Evolutionary conservation across 257 asterid species (phyloP).

Genomic region (Nicotiana obtusifolia): DNA sequence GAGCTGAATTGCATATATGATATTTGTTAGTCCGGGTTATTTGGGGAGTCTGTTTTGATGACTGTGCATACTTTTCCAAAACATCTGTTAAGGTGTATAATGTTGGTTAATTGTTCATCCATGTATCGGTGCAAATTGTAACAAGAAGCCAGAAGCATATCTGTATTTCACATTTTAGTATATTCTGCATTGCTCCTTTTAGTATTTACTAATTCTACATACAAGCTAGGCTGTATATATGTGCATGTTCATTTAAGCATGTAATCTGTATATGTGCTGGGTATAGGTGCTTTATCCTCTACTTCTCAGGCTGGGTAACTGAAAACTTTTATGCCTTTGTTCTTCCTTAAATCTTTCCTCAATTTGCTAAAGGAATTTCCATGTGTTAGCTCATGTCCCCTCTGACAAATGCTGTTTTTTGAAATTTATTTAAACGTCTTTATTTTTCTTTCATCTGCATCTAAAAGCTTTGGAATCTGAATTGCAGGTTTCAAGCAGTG

Average conservation of each 20-base stretch:
- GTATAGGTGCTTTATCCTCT: neutral
- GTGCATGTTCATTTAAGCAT: neutral
- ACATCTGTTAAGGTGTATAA: neutral
- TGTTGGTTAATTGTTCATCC: neutral
- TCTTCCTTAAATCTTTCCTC: neutral
- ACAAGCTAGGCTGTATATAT: neutral
- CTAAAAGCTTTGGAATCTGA: slow-evolving; percentile 5
- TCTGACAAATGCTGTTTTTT: neutral
- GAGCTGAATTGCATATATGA: neutral
- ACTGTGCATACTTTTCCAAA: neutral
- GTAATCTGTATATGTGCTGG: neutral
- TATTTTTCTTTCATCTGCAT: neutral
- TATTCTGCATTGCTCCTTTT: neutral
- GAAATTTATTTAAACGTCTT: neutral
- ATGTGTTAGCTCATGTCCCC: neutral
- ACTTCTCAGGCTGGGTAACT: neutral
- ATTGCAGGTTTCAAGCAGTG: slow-evolving; percentile 65
- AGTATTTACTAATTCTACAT: neutral
- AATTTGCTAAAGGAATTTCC: neutral
- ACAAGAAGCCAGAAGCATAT: neutral
- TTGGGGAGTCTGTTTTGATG: neutral
- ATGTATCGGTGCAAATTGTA: neutral
- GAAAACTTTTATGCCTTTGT: neutral
- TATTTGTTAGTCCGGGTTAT: neutral
- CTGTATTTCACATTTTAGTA: neutral